Evolutionary conservation across 2,329 filamentous ascomycete genomes (phyloP).

Genomic region (Monilinia fructigena): DNA sequence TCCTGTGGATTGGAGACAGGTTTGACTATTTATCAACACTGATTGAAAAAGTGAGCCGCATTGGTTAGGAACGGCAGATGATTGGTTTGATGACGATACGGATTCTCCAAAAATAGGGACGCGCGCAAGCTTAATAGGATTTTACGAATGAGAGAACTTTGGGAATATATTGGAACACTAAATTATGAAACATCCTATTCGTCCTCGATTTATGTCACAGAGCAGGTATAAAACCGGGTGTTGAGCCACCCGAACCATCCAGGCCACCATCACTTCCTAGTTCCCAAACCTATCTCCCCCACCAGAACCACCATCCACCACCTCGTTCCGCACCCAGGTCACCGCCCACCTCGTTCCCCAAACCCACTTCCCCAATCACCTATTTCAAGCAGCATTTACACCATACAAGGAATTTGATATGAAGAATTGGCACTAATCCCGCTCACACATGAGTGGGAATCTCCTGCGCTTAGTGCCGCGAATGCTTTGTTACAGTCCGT

Average conservation of each 20-base stretch:
- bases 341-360: background rate
- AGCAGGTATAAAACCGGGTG: background rate
- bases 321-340: background rate
- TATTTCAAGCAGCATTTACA: constrained; percentile 5
- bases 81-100: constrained; percentile 6
- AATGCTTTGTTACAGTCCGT: background rate
- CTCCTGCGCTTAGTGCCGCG: background rate
- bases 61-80: constrained; percentile 5
- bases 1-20: no score
- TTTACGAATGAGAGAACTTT: background rate
- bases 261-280: no score
- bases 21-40: background rate
- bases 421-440: background rate
- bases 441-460: no score
- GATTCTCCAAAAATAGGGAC: background rate
- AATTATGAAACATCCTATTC: background rate
- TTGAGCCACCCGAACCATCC: background rate
- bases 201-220: background rate
- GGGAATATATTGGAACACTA: background rate
- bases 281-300: background rate
- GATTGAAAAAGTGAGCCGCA: background rate
- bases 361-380: background rate
- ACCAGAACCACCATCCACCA: no score
- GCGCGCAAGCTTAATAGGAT: background rate
- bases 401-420: background rate